Base-by-base conservation (phyloP, 2,329 filamentous ascomycete species). In the Claviceps citrina region DNA sequence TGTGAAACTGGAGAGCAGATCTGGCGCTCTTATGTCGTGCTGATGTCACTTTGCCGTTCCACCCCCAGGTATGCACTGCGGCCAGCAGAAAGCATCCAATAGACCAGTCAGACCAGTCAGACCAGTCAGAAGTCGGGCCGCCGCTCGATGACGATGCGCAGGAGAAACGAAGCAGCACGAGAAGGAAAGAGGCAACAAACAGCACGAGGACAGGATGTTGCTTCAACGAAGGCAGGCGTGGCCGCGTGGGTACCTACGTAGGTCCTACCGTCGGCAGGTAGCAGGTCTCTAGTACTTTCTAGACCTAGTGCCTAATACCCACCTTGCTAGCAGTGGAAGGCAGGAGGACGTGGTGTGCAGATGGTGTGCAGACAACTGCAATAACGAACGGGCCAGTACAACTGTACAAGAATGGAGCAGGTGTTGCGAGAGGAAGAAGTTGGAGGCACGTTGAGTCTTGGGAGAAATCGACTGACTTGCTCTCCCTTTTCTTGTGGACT, bases 1-100 rank as follows among this genome's bases (percentile, higher is more conserved):
- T n/a, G n/a, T n/a, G n/a, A n/a, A n/a, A n/a, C n/a, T n/a, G n/a
- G n/a, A n/a, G n/a, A n/a, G n/a, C n/a, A n/a, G n/a, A n/a, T 24
- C 22, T 24, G 22, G 22, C 8, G 22, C 9, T 28, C 34, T 15
- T 34, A 18, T 31, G 18, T 28, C 36, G 34, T 27, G 31, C 31
- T 35, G 40, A 39, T 38, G 36, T 36, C 38, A 35, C 28, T 32
- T 32, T 9, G 20, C 19, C n/a, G 24, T 28, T 40, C 10, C 20
- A 37, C 12, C 33, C 16, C 20, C 34, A 32, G 39, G 26, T 28
- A 24, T 41, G 39, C n/a, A 19, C n/a, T 30, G 30, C 26, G 4
- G n/a, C n/a, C n/a, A 27, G 26, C 26, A 27, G 26, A 5, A 8
- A 27, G 30, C 6, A 16, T 10, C 28, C 2, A n/a, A n/a, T n/a